Evolutionary conservation across 2,329 filamentous ascomycete genomes (phyloP), one percentile per base, ranked within the genome.

Genomic region (Colletotrichum sp.): DNA sequence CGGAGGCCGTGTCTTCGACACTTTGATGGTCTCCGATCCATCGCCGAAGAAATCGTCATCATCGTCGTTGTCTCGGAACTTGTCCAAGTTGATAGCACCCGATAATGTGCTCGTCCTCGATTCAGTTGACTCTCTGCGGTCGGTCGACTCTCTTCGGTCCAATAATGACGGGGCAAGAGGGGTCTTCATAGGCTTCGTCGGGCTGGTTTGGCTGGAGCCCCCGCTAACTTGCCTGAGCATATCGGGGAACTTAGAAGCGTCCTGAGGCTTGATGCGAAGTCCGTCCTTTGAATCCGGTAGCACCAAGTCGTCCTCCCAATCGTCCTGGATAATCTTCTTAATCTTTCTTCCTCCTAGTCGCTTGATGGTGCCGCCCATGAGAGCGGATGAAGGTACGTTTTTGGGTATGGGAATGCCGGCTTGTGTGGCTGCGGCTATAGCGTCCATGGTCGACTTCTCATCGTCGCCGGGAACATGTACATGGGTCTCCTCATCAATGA

Each of bases 311-410:
- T 96, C 94, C 77, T 92, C 93, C 93, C 95, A 96, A 83, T 96
- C 95, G 80, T 96, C 94, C 78, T 95, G 92, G 75, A 95, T 91
- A 55, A 93, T 92, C 81, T 92, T 94, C 81, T 92, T 93, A 24
- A 94, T 89, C 81, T 94, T 95, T 79, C 92, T 91, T 75, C 92
- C 92, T 66, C 96, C 96, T 39, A 99, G 89, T 79, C 96, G 91
- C 87, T 98, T 98, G 82, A 99, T 99, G 12, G 96, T 96, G 69
- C 97, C 97, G 69, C 96, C 96, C 83, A 97, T 91, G 57, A 99
- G 88, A 34, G 97, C 97, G 24, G 96, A 98, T 34, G 95, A 92
- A 2, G 96, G 96, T 36, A 99, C 92, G 82, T 96, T 96, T 68
- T 92, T 89, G 32, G 97, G 97, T 72, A 99, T 92, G 8, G 97